Base-by-base conservation (phyloP, 164 flowering plant genomes). In the Stephania yunnanensis region DNA sequence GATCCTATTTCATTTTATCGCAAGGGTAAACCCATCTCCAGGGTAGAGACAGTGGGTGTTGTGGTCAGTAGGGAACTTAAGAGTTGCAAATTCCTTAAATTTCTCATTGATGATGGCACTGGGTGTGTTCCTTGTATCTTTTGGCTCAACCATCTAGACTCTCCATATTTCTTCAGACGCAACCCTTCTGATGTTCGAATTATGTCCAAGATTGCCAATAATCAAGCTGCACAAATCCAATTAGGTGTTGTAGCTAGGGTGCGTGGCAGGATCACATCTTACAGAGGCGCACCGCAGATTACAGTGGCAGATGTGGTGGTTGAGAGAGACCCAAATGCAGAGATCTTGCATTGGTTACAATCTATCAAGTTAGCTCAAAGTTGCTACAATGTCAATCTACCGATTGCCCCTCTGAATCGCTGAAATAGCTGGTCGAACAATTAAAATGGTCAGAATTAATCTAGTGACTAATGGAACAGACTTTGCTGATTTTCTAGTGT, bases 261-360 rank as follows among this genome's bases (percentile, higher is more conserved):
- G 4, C 88, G 97, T 1, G 99, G 99, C 17, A 73, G 86, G 78
- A 79, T 91, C 55, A 80, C 85, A 4, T 73, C 77, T 19, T 90
- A 78, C 70, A 75, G 94, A 72, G 93, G 93, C 3, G 76, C 13
- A 6, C 42, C 88, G 73, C 93, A 93, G 88, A 81, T 95, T 48
- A 89, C 90, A 6, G 97, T 86, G 2, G 77, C 87, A 15, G 91
- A 88, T 82, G 89, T 88, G 44, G 83, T 86, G 36, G 53, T 85
- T 2, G 97, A 91, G 83, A 85, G 82, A 58, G 95, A 95, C 68
- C 94, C 97, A 7, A 94, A 94, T 82, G 82, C 80, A 10, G 89
- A 92, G 85, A 84, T 88, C 65, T 71, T 91, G 80, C 97, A 95
- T 76, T 91, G 95, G 97, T 74, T 92, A 84, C 87, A 89, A 31